A percentile compares a stretch with the other conserved stretches of the same genome.
These are phyloP conservation scores for Thelephora aurantiotincta DNA, from an alignment of 768 basidiomycete species.

Conservation along the genomic window DNA sequence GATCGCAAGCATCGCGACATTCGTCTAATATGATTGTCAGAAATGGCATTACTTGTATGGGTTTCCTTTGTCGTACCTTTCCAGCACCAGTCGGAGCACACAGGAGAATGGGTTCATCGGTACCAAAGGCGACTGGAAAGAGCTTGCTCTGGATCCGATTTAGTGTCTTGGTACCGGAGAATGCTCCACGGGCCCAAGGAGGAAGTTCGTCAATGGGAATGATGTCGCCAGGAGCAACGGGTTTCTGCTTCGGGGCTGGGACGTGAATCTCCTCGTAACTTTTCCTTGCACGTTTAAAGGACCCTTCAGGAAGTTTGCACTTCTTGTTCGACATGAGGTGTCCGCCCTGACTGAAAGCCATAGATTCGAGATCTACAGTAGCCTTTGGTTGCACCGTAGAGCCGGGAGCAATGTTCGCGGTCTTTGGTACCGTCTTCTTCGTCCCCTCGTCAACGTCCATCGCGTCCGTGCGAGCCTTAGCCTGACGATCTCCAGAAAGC, in stretches of 20 bases:
- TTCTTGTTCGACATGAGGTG: slow-evolving; percentile 99
- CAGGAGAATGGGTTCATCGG: slow-evolving; percentile 87
- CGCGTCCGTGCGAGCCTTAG: slow-evolving; percentile 29
- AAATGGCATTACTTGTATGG: neutral
- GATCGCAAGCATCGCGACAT: slow-evolving; percentile 92
- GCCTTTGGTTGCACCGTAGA: slow-evolving; percentile 76
- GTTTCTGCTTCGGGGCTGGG: slow-evolving; percentile 77
- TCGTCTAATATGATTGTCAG: slow-evolving; percentile 49
- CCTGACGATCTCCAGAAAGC: slow-evolving; percentile 67
- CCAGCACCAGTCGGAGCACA: slow-evolving; percentile 98
- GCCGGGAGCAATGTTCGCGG: slow-evolving; percentile 78
- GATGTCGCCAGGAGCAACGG: slow-evolving; percentile 44
- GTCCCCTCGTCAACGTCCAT: slow-evolving; percentile 70
- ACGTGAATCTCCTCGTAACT: slow-evolving; percentile 98
- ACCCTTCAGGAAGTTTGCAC: slow-evolving; percentile 93
- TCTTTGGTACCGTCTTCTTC: slow-evolving; percentile 47
- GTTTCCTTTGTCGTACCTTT: slow-evolving; percentile 44
- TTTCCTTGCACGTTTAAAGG: slow-evolving; percentile 92
- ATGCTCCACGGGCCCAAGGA: slow-evolving; percentile 78
- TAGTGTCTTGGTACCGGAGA: slow-evolving; percentile 59
- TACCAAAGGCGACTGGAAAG: slow-evolving; percentile 86
- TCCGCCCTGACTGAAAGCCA: slow-evolving; percentile 94
- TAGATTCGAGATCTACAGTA: slow-evolving; percentile 78
- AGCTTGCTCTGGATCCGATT: slow-evolving; percentile 92
- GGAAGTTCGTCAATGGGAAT: slow-evolving; percentile 67